Base-by-base conservation (phyloP, 805 yeast species). In the Teunomyces gatunensis region DNA sequence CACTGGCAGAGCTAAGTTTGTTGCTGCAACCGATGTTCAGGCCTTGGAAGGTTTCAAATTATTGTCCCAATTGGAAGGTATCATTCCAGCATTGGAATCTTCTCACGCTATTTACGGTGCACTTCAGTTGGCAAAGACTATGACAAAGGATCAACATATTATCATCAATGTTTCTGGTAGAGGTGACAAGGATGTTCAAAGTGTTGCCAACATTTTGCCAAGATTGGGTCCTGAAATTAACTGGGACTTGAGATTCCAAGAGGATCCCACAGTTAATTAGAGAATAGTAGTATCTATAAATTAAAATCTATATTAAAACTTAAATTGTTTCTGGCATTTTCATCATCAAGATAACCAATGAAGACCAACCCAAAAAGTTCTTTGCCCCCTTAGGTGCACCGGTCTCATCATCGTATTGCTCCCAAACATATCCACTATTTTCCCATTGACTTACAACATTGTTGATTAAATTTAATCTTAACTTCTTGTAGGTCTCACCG, bases 101-200 rank as follows among this genome's bases (percentile, higher is more conserved):
- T 87, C 98, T 10, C 99, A 94, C 67, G 99, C 99, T 35, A 82
- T 94, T 46, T 87, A 77, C 63, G 97, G 97, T 58, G 99, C 91
- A 42, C 75, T 88, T 51, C 81, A 90, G 69, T 77, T 88, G 43
- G 99, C 99, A 27, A 72, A 89, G 74, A 85, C 83, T 13, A 77
- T 94, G 85, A 64, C 78, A 20, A 78, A 83, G 54, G 96, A 87
- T 55, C 79, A 90, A 71, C 83, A 89, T 63, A 74, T 94, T 49
- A 85, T 94, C 51, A 86, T 94, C 63, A 90, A 90, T 66, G 80
- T 94, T 48, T 89, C 97, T 45, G 99, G 99, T 60, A 88, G 99
- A 78, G 99, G 99, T 73, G 99, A 94, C 68, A 94, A 94, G 75
- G 99, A 94, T 68, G 99, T 94, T 34, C 97, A 90, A 71, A 88